phyloP scores from a whole-genome alignment of 2,329 filamentous ascomycete genomes.

The Ophiosphaerella korrae region DNA sequence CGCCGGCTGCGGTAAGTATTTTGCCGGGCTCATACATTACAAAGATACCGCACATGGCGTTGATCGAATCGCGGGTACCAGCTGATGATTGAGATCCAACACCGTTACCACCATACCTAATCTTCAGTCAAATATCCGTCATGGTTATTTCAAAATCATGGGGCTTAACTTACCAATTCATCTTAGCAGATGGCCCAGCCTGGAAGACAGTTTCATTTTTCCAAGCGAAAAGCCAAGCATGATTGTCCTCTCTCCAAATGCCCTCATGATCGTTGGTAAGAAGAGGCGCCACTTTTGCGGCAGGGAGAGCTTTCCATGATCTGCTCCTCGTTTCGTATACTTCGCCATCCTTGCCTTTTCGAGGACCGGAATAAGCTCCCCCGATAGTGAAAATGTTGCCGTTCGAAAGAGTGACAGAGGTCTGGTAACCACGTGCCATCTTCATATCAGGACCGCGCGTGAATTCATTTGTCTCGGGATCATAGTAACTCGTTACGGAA shows the following conservation, averaged over 20 bases:
- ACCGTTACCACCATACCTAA: slow-evolving; percentile 6
- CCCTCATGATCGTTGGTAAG: slow-evolving; percentile 56
- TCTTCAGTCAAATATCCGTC: too few relatives aligned
- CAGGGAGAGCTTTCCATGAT: slow-evolving; percentile 55
- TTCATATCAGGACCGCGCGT: slow-evolving; percentile 24
- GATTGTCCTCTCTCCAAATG: slow-evolving; percentile 57
- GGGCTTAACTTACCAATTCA: slow-evolving; percentile 47
- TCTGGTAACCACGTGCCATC: slow-evolving; percentile 32
- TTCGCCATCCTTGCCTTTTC: slow-evolving; percentile 30
- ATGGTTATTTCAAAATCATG: too few relatives aligned
- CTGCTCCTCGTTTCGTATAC: slow-evolving; percentile 49
- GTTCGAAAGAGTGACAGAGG: slow-evolving; percentile 24
- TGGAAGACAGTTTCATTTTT: slow-evolving; percentile 58
- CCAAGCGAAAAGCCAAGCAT: slow-evolving; percentile 61
- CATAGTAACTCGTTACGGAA: slow-evolving; percentile 26
- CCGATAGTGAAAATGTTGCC: slow-evolving; percentile 34
- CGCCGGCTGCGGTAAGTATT: slow-evolving; percentile 29
- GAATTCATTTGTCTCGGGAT: slow-evolving; percentile 26
- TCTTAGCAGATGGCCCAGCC: slow-evolving; percentile 58
- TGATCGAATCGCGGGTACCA: slow-evolving; percentile 22
- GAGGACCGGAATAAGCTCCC: slow-evolving; percentile 29
- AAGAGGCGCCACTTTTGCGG: slow-evolving; percentile 55
- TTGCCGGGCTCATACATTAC: slow-evolving; percentile 36
- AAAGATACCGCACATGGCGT: slow-evolving; percentile 31
- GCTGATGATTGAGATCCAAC: slow-evolving; percentile 20